Percentiles rank a stretch among this genome's conserved stretches.
Evolutionary conservation across 2,329 filamentous ascomycete species (phyloP).

Genomic region (Colletotrichum viniferum): DNA sequence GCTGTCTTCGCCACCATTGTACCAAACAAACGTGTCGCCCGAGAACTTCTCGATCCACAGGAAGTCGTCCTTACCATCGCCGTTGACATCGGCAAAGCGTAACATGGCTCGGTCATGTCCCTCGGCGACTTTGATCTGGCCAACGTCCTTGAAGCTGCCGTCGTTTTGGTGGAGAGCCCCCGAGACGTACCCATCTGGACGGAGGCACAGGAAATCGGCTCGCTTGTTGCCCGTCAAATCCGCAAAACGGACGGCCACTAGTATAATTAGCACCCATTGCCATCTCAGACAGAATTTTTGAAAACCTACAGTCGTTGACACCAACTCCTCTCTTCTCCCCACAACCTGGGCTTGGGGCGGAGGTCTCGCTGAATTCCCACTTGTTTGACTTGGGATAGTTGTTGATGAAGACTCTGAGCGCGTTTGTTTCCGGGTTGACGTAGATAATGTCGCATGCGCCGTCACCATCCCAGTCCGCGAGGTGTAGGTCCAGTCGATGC

Average conservation of each 20-base stretch:
- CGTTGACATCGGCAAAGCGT: conserved; percentile 42
- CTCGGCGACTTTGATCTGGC: conserved; percentile 31
- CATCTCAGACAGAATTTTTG: background rate
- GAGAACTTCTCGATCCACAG: conserved; percentile 39
- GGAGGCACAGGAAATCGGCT: conserved; percentile 38
- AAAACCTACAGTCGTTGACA: background rate
- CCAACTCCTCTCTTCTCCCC: background rate
- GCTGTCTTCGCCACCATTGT: conserved; percentile 25
- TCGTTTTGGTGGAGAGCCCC: conserved; percentile 28
- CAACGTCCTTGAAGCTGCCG: conserved; percentile 21
- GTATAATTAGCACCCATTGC: conserved; percentile 17
- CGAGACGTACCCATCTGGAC: conserved; percentile 25
- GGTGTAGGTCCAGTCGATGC: conserved; percentile 33
- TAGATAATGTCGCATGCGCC: conserved; percentile 36
- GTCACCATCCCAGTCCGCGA: conserved; percentile 41
- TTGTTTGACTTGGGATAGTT: background rate
- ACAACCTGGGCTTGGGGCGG: background rate
- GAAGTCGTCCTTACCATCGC: conserved; percentile 39
- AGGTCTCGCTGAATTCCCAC: background rate
- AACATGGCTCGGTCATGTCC: conserved; percentile 38
- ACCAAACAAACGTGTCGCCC: conserved; percentile 33
- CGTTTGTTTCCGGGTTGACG: background rate
- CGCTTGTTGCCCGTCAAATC: conserved; percentile 1
- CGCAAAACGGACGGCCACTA: background rate
- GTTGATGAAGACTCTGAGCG: background rate